Conservation (phyloP, 192 early-diverging fungal species). For the Jimgerdemannia lactiflua region DNA sequence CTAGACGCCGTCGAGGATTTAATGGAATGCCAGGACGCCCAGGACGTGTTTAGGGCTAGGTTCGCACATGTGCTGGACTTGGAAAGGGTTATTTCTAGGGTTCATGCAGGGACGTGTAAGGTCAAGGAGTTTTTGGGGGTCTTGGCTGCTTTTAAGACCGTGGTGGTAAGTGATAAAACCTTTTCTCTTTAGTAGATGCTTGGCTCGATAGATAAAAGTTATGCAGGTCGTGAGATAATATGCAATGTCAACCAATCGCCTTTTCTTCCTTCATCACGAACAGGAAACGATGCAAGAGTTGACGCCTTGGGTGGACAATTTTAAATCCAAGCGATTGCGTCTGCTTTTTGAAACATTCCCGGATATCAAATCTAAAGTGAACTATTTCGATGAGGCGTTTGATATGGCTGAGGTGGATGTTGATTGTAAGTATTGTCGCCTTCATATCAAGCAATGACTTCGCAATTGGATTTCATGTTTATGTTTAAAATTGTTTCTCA, state of each 20-base stretch:
- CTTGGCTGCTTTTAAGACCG: slow-evolving; percentile 56
- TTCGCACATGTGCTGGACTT: slow-evolving; percentile 73
- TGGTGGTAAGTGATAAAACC: slow-evolving; percentile 33
- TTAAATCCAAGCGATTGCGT: slow-evolving; percentile 54
- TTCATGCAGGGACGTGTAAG: slow-evolving; percentile 83
- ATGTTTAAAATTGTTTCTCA: too few relatives aligned
- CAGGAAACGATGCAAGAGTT: slow-evolving; percentile 37
- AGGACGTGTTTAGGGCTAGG: slow-evolving; percentile 41
- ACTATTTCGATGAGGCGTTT: slow-evolving; percentile 65
- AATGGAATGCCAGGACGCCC: slow-evolving; percentile 43
- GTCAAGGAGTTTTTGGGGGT: slow-evolving; percentile 81
- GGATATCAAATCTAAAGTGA: slow-evolving; percentile 55
- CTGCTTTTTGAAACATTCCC: slow-evolving; percentile 48
- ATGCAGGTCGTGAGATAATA: not conserved
- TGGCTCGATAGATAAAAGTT: not conserved
- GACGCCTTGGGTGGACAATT: slow-evolving; percentile 29
- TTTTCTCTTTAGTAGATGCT: not conserved
- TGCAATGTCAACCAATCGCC: not conserved
- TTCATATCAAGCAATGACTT: too few relatives aligned
- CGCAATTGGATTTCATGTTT: too few relatives aligned
- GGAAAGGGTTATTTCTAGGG: slow-evolving; percentile 86
- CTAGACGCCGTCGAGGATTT: slow-evolving; percentile 91
- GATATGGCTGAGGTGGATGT: slow-evolving; percentile 22
- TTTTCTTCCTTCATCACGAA: not conserved
- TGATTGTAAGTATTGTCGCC: slow-evolving; percentile 23